Evolutionary conservation across 176 grass and related monocot genomes (phyloP), one percentile per base, ranked within the genome.

Genomic region (Lolium rigidum): DNA sequence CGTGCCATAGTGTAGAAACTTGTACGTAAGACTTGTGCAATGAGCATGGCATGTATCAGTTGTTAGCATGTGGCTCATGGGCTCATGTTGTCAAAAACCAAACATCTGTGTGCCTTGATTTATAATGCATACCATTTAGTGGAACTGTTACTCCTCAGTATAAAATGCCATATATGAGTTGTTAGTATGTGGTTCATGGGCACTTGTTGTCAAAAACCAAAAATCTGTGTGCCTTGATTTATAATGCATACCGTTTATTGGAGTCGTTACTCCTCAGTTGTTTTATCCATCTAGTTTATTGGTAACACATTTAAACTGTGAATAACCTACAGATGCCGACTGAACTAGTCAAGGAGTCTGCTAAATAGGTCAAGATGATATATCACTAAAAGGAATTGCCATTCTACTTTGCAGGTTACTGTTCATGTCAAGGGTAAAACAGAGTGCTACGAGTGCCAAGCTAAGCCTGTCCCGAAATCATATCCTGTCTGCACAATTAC

Each of bases 401-500:
- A 44, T 89, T 87, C 76, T 86, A 63, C 85, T 50, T 65, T 87
- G 17, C 87, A 99, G 97, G 97, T 99, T 73, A 97, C 97, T 59
- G 94, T 99, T 85, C 97, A 99, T 73, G 90, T 93, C 74, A 99
- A 97, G 85, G 97, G 97, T 80, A 90, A 86, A 97, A 99, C 97
- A 56, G 97, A 99, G 74, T 99, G 97, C 76, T 99, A 99, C 76
- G 97, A 99, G 24, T 99, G 97, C 83, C 92, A 99, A 74, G 87
- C 97, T 85, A 99, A 99, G 87, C 97, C 97, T 74, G 85, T 95
- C 21, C 90, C 89, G 3, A 99, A 94, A 78, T 93, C 90, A 65
- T 99, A 97, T 83, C 97, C 97, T 76, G 97, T 99, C 78, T 99
- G 97, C 81, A 99, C 97, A 44, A 99, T 99, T 78, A 99, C 97